Evolutionary conservation across 2,329 filamentous ascomycete species (phyloP).

Genomic region (Plenodomus lindquistii): DNA sequence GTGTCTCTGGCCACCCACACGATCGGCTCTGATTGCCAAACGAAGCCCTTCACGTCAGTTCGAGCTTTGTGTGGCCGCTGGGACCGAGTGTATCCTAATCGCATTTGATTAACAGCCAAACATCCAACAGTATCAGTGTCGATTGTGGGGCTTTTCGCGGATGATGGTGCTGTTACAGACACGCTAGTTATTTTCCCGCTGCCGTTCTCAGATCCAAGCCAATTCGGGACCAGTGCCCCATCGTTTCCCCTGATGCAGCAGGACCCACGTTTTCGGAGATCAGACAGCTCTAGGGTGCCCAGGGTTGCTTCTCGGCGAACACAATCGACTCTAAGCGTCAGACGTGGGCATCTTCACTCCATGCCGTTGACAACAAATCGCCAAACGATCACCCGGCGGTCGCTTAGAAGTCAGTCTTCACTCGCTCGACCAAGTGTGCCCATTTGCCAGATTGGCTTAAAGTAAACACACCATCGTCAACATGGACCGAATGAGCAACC

Average conservation of each 20-base stretch:
- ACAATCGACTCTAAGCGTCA: conserved; percentile 22
- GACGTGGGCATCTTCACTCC: conserved; percentile 18
- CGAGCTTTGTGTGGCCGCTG: conserved; percentile 18
- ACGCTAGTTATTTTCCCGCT: conserved; percentile 37
- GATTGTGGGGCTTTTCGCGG: conserved; percentile 31
- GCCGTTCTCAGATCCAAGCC: conserved; percentile 37
- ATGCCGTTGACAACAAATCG: conserved; percentile 30
- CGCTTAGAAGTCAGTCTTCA: conserved; percentile 8
- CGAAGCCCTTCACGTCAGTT: conserved; percentile 9
- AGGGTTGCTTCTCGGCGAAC: conserved; percentile 25
- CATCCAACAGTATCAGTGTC: conserved; percentile 41
- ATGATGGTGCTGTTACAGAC: conserved; percentile 29
- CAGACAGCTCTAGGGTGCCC: conserved; percentile 29
- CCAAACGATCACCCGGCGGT: conserved; percentile 20
- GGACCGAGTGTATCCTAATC: conserved; percentile 12
- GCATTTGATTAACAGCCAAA: conserved; percentile 26
- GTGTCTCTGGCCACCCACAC: conserved; percentile 23
- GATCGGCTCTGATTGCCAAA: conserved; percentile 27
- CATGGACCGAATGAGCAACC: conserved; percentile 37
- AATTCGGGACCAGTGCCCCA: conserved; percentile 40
- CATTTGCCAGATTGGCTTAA: conserved; percentile 6
- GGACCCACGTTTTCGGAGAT: conserved; percentile 28
- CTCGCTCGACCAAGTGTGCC: conserved; percentile 7
- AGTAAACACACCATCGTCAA: conserved; percentile 16
- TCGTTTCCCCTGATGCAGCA: conserved; percentile 35